Conservation (phyloP, 208 protist genomes). For the Trypanosoma mega region DNA sequence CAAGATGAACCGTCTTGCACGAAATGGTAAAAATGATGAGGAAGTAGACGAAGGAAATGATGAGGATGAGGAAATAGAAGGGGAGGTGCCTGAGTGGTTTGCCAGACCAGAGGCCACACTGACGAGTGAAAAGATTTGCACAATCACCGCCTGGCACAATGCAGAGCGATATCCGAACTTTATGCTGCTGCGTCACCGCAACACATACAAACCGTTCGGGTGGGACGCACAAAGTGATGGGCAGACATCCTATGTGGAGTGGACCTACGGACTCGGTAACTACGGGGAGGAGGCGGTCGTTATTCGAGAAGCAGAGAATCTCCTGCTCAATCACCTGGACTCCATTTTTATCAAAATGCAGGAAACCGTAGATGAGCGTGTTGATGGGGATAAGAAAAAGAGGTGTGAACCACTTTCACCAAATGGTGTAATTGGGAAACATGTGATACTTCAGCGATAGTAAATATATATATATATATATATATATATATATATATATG, state of each 20-base stretch:
- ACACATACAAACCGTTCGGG: no score
- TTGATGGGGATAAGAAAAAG: neutral
- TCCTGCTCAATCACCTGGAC: neutral
- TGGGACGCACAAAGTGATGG: no score
- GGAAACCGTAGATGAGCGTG: neutral
- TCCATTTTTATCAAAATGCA: neutral
- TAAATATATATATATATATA: no score
- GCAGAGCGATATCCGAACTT: constrained; percentile 12
- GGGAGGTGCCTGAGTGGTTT: neutral
- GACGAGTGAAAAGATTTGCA: neutral
- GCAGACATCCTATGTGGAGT: no score
- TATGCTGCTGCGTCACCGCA: constrained; percentile 13
- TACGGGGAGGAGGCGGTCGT: constrained; percentile 9
- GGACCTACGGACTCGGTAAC: constrained; percentile 4
- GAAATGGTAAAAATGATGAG: no score
- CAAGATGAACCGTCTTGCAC: no score
- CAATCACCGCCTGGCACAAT: neutral
- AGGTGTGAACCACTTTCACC: neutral
- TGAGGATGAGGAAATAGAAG: neutral
- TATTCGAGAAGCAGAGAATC: constrained; percentile 2
- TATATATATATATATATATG: no score
- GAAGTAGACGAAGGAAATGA: no score
- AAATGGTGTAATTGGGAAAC: neutral
- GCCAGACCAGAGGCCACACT: neutral
- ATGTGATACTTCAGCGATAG: neutral